A percentile compares a stretch with the other conserved stretches of the same genome.
These are phyloP conservation scores for Myxozyma udenii DNA, from an alignment of 805 yeast genomes.

Conservation along the genomic window DNA sequence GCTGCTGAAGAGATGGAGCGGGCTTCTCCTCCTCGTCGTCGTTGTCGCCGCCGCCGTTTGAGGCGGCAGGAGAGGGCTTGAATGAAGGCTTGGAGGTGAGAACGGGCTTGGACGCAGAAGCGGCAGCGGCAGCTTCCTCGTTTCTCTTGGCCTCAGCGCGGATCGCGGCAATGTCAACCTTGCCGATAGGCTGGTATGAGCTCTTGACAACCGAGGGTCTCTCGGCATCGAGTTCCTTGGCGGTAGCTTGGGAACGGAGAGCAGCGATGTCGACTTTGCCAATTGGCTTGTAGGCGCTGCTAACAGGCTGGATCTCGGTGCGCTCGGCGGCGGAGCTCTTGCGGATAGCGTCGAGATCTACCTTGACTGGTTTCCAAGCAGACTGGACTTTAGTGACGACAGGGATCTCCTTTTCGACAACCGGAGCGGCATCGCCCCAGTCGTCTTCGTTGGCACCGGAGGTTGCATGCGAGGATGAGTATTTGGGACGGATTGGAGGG, in stretches of 20 bases:
- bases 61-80: conserved; percentile 1
- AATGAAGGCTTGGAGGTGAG: background rate
- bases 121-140: conserved; percentile 13
- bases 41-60: conserved; percentile 23
- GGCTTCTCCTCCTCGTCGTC: conserved; percentile 33
- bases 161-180: conserved; percentile 50
- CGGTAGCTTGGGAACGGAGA: conserved; percentile 38
- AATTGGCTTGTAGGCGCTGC: conserved; percentile 57
- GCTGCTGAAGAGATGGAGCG: conserved; percentile 32
- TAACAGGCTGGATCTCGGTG: conserved; percentile 36
- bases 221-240: conserved; percentile 19
- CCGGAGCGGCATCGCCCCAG: conserved; percentile 59
- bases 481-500: conserved; percentile 38
- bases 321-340: conserved; percentile 30
- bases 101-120: conserved; percentile 25
- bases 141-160: conserved; percentile 38
- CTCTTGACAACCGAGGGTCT: conserved; percentile 41
- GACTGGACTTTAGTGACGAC: conserved; percentile 48
- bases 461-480: conserved; percentile 33
- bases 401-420: conserved; percentile 31
- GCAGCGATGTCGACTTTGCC: conserved; percentile 57
- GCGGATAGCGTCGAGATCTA: conserved; percentile 37
- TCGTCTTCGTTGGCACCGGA: conserved; percentile 50
- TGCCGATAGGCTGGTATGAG: conserved; percentile 61
- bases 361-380: conserved; percentile 40